A percentile compares a stretch with the other conserved stretches of the same genome.
Evolutionary conservation across 2,329 filamentous ascomycete species (phyloP).

Genomic region (Clonostachys rosea): DNA sequence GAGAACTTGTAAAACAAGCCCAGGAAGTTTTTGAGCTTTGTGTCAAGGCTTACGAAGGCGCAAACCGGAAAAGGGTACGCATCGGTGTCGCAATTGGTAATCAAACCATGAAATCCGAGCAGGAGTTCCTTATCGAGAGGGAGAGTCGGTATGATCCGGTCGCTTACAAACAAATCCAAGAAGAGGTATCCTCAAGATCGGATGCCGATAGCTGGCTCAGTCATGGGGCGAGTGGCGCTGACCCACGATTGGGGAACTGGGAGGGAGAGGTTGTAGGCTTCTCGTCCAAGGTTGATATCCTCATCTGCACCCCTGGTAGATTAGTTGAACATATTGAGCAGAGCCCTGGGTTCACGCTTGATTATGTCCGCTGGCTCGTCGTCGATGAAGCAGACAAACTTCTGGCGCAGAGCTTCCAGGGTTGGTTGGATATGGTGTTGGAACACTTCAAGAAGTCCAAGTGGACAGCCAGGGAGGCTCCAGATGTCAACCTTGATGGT

Average conservation of each 20-base stretch:
- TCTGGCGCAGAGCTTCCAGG: slow-evolving; percentile 86
- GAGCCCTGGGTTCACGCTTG: slow-evolving; percentile 76
- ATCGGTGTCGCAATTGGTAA: slow-evolving; percentile 82
- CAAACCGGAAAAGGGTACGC: slow-evolving; percentile 61
- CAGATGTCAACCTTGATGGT: slow-evolving; percentile 43
- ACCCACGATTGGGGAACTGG: slow-evolving; percentile 25
- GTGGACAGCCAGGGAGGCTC: slow-evolving; percentile 48
- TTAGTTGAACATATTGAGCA: slow-evolving; percentile 86
- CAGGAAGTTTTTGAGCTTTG: slow-evolving; percentile 74
- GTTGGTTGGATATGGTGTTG: slow-evolving; percentile 76
- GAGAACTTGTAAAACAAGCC: slow-evolving; percentile 86
- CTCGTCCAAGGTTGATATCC: slow-evolving; percentile 73
- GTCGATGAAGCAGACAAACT: slow-evolving; percentile 94
- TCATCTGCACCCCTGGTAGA: slow-evolving; percentile 88
- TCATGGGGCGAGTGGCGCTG: slow-evolving; percentile 5
- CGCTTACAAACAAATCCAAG: slow-evolving; percentile 29
- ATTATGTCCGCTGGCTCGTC: slow-evolving; percentile 79
- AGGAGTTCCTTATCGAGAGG: slow-evolving; percentile 39
- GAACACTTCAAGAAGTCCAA: slow-evolving; percentile 47
- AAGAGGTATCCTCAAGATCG: slow-evolving; percentile 7
- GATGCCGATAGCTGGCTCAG: slow-evolving; percentile 5
- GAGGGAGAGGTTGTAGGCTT: slow-evolving; percentile 55
- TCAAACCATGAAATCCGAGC: slow-evolving; percentile 65
- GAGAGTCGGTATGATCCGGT: slow-evolving; percentile 60
- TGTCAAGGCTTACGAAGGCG: slow-evolving; percentile 52